Percentiles rank a stretch among this genome's conserved stretches.
Evolutionary conservation across 768 basidiomycete species (phyloP).

Genomic region (Lepiota venenata): DNA sequence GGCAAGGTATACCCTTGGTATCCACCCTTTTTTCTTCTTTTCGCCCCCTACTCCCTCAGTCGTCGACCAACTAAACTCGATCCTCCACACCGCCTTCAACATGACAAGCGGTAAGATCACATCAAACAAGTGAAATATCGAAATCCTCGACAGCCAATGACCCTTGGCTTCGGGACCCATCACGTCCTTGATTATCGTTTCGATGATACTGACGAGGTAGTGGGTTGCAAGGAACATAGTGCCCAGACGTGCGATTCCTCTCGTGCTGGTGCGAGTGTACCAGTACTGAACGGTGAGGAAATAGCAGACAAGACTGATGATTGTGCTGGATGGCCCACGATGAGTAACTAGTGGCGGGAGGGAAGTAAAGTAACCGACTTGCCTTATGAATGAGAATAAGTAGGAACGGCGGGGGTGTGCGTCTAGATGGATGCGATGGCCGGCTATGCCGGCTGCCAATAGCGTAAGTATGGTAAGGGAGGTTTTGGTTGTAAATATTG

Average conservation of each 20-base stretch:
- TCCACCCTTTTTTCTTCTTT: constrained; percentile 8
- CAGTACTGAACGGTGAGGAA: constrained; percentile 27
- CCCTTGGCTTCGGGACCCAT: not conserved
- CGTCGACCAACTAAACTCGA: constrained; percentile 18
- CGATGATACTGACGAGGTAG: constrained; percentile 1
- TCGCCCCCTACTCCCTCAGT: not conserved
- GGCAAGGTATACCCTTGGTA: constrained; percentile 18
- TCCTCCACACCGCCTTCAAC: constrained; percentile 22
- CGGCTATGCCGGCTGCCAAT: constrained; percentile 23
- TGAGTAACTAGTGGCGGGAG: no score
- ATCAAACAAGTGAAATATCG: not conserved
- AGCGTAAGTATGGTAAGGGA: not conserved
- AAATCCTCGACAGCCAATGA: not conserved
- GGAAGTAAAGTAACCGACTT: not conserved
- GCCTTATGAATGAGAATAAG: constrained; percentile 14
- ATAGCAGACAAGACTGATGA: constrained; percentile 6
- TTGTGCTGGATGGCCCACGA: constrained; percentile 9
- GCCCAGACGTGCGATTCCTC: constrained; percentile 26
- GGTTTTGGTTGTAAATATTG: not conserved
- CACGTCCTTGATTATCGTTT: not conserved
- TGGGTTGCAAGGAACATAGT: constrained; percentile 18
- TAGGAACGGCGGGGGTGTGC: constrained; percentile 25
- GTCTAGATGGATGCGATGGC: constrained; percentile 24
- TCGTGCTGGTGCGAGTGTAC: constrained; percentile 29
- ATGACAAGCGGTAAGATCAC: constrained; percentile 19